Evolutionary conservation across 1,284 basidiomycete species (phyloP), one percentile per base, ranked within the genome.

Genomic region (Ganoderma lucidum): DNA sequence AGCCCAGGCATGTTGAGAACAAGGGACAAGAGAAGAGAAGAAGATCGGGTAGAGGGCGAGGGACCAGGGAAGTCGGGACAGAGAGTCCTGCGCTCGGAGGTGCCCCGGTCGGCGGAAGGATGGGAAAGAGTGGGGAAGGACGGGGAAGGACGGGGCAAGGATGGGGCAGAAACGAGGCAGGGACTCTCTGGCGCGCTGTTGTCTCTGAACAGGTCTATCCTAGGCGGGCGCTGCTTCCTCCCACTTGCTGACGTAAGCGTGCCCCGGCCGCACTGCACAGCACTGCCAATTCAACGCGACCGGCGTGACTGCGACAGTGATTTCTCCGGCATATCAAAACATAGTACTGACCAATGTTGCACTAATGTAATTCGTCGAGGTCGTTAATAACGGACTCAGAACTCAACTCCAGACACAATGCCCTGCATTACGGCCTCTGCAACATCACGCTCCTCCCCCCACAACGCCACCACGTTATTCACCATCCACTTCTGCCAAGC

Each of bases 401-500:
- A 79, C 42, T 78, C 76, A 56, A 71, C 71, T 14, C 75, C 78
- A 19, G 74, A 70, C 4, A 62, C 68, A n/a, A 77, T 17, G 62
- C 76, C 77, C 59, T 81, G 78, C 58, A 80, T 75, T 4, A 93
- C 87, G 17, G 79, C 83, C 35, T 68, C 71, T 8, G 89, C 86
- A 19, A 93, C 87, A 59, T 81, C 79, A 10, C 79, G 48, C 72
- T 94, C 90, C 75, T 88, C 90, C 37, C 73, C 72, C 82, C 84
- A 83, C 58, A 87, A 78, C 15, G 73, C 71, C 67, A 48, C 74
- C 53, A 84, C 75, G 51, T 79, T 82, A 37, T 74, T 78, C 56
- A 72, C 69, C 78, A 77, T 77, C 78, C 78, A 83, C n/a, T 55
- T 66, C 67, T 66, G 72, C 82, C 81, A 82, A 28, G 63, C 70